A percentile compares a stretch with the other conserved stretches of the same genome.
Evolutionary conservation across 2,329 filamentous ascomycete species (phyloP).

Genomic region (Xylariaceae sp.): DNA sequence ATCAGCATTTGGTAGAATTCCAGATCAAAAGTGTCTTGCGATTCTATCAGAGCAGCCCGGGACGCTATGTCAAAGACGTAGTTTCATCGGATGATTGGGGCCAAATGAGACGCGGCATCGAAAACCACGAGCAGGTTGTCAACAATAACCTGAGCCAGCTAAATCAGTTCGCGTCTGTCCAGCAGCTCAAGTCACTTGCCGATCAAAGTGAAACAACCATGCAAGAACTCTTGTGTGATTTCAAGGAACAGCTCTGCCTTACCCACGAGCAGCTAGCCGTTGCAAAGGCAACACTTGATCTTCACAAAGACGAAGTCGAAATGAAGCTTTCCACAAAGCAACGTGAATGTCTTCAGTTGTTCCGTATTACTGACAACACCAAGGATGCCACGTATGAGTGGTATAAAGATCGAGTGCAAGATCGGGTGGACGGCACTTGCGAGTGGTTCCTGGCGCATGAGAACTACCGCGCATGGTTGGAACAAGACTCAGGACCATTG

Average conservation of each 20-base stretch:
- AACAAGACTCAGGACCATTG: conserved; percentile 10
- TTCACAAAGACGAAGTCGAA: conserved; percentile 4
- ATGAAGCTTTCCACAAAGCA: conserved; percentile 1
- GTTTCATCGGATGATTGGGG: conserved; percentile 22
- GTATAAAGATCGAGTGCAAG: conserved; percentile 15
- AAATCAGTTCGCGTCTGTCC: not conserved
- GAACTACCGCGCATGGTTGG: conserved; percentile 8
- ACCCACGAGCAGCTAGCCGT: not conserved
- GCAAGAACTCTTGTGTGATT: conserved; percentile 1
- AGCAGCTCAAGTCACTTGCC: conserved; percentile 4
- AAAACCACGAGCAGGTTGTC: conserved; percentile 5
- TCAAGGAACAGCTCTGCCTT: not conserved
- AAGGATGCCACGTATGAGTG: conserved; percentile 13
- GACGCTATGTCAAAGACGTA: conserved; percentile 14
- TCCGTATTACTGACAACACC: conserved; percentile 4
- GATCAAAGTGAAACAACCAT: not conserved
- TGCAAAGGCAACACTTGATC: conserved; percentile 1
- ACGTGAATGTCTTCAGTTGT: conserved; percentile 6
- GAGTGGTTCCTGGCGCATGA: conserved; percentile 12
- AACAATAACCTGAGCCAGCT: conserved; percentile 2
- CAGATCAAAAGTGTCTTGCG: conserved; percentile 33
- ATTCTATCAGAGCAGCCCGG: conserved; percentile 25
- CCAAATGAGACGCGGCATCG: conserved; percentile 11
- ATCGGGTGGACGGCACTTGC: conserved; percentile 11
- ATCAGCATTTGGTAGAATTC: conserved; percentile 34